Base-by-base conservation (phyloP, 1,139 yeast species). In the Blastobotrys illinoisensis region DNA sequence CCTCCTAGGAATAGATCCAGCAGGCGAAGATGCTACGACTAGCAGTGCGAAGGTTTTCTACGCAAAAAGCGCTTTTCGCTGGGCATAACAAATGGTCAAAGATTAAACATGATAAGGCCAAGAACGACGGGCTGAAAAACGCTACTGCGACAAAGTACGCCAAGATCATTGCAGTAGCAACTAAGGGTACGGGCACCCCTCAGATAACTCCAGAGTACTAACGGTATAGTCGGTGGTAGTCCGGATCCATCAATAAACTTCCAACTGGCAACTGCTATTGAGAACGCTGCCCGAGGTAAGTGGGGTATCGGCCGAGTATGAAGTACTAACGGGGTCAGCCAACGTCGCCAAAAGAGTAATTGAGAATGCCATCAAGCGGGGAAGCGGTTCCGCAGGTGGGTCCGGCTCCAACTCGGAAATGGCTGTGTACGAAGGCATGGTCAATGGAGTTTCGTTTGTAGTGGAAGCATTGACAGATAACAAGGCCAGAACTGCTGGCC, bases 11-110 rank as follows among this genome's bases (percentile, higher is more conserved):
- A 40, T 32, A 32, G n/a, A 32, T 13, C 43, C 16, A 9, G 20
- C n/a, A 5, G 11, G 4, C 32, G 32, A 26, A 26, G 32, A 26
- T 26, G 32, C 3, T 26, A 26, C 32, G 32, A 26, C 32, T 9
- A 26, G 32, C 32, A 5, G 32, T 26, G 32, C 32, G 32, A 9
- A 26, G 32, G 24, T 46, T 50, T 13, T 46, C 44, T 16, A 45
- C 49, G 4, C 13, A 19, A 18, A 18, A 44, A 23, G 16, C 26
- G 2, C 46, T 43, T 18, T 14, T 14, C 18, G 48, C 58, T 2
- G 96, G 99, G 0, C 99, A 93, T 70, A 86, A 88, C 46, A 93
- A 91, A 71, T 93, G 99, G 99, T 88, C 95, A 47, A 89, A 88
- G 53, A 93, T 93, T 61, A 85, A 90, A 66, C 97, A 90, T 66